Evolutionary conservation across 2,329 filamentous ascomycete genomes (phyloP), one percentile per base, ranked within the genome.

Genomic region (Sarocladiaceae sp.): DNA sequence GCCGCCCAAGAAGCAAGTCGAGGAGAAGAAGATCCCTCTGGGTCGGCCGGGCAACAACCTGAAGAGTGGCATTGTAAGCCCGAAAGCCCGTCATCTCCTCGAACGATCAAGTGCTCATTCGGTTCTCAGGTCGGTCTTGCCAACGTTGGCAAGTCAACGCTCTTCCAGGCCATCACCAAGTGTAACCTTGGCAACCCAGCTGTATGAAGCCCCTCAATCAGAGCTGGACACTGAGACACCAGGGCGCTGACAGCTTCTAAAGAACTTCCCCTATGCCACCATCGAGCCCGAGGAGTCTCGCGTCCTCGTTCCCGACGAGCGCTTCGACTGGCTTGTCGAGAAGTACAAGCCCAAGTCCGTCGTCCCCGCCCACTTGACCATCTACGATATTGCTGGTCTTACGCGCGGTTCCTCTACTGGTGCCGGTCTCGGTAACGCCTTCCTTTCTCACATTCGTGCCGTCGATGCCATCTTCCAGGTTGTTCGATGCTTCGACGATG

Each of bases 121-220:
- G 41, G 47, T 45, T 41, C 58, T 58, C 60, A 95, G 89, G 89
- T 98, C 69, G 93, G 93, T 72, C 83, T 98, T 61, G 93, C 93
- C 68, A 98, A 98, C 69, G 94, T 98, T 58, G 93, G 93, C 69
- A 98, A 98, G 76, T 98, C 93, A 55, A 98, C 94, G 26, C 82
- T 98, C 59, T 98, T 98, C 81, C 94, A 98, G 76, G 89, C 93
- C 64, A 96, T 98, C 70, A 98, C 93, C 64, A 97, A 96, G 77
- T 95, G 85, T 69, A 82, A 82, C 54, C 83, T 98, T 60, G 93
- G 94, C 72, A 98, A 97, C 74, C 94, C 94, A 59, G 93, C 93
- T 74, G 83, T 88, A 76, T 68, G 81, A 76, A 58, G 53, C 58
- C 55, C 55, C 53, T 54, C 56, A 54, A 56, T 52, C 54, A 51